These are phyloP conservation scores for Leccinum incarnatum DNA, from an alignment of 768 basidiomycete genomes.

Conservation along the genomic window DNA sequence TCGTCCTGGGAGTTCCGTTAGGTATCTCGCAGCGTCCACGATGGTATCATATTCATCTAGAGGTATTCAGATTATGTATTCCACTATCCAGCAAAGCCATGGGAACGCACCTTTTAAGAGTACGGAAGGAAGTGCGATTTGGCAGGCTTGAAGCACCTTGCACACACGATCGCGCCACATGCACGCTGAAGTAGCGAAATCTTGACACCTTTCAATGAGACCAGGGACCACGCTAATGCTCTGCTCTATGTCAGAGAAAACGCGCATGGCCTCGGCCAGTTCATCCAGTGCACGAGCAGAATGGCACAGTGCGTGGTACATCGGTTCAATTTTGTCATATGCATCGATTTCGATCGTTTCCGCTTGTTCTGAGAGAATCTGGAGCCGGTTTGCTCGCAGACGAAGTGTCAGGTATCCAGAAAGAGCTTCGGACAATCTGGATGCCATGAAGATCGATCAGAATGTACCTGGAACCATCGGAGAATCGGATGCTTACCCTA, in stretches of 20 bases:
- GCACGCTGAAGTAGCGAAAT: slow-evolving; percentile 23
- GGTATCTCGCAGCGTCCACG: slow-evolving; percentile 24
- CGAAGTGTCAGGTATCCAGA: slow-evolving; percentile 14
- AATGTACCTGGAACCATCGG: background rate
- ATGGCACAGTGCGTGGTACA: slow-evolving; percentile 18
- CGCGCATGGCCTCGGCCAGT: slow-evolving; percentile 32
- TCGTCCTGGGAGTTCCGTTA: slow-evolving; percentile 22
- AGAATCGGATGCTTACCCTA: slow-evolving; percentile 49
- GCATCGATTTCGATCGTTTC: slow-evolving; percentile 21
- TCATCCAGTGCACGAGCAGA: slow-evolving; percentile 37
- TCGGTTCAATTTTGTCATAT: slow-evolving; percentile 13
- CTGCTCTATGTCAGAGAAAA: slow-evolving; percentile 34
- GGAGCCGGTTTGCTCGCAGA: slow-evolving; percentile 19
- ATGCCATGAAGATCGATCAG: background rate
- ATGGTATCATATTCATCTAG: slow-evolving; percentile 39
- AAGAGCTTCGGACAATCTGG: slow-evolving; percentile 21
- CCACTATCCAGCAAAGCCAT: background rate
- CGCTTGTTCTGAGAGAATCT: slow-evolving; percentile 16
- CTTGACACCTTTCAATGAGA: slow-evolving; percentile 30
- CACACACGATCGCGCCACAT: slow-evolving; percentile 29
- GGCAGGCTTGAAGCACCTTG: slow-evolving; percentile 20
- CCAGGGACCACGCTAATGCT: slow-evolving; percentile 13
- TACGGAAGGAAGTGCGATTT: slow-evolving; percentile 26
- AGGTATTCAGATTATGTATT: background rate
- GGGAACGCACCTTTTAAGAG: slow-evolving; percentile 37